A percentile compares a stretch with the other conserved stretches of the same genome.
These are phyloP conservation scores for Suillus occidentalis DNA, from an alignment of 768 basidiomycete genomes.

Conservation along the genomic window DNA sequence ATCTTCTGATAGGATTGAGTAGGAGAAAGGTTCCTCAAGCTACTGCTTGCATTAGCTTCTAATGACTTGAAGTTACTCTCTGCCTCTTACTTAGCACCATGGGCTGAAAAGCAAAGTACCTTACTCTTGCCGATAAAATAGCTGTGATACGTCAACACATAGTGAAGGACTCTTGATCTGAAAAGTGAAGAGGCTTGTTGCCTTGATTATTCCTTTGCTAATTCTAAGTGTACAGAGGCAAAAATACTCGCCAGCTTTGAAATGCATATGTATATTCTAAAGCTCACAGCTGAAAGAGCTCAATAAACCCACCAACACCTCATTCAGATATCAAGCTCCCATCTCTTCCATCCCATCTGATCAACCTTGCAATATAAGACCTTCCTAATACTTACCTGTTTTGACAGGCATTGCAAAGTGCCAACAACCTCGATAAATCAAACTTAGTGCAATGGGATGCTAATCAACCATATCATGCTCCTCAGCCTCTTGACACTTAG, in stretches of 20 bases:
- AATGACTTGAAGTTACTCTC: too few species aligned
- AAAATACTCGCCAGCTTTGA: not conserved
- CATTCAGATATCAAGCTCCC: not conserved
- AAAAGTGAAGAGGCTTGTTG: not conserved
- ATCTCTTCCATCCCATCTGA: not conserved
- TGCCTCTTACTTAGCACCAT: too few species aligned
- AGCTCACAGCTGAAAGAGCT: not conserved
- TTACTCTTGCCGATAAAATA: not conserved
- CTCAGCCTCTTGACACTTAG: not conserved
- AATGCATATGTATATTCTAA: not conserved
- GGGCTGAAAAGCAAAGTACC: not conserved
- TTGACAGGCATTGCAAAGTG: conserved; percentile 1
- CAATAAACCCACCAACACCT: not conserved
- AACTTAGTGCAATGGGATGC: not conserved
- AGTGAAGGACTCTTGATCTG: not conserved
- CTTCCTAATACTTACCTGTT: conserved; percentile 8
- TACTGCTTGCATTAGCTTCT: too few species aligned
- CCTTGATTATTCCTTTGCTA: not conserved
- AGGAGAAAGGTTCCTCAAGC: too few species aligned
- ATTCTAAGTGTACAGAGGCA: not conserved
- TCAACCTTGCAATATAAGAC: not conserved
- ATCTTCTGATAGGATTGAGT: too few species aligned
- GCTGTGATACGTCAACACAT: not conserved
- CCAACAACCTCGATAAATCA: conserved; percentile 5
- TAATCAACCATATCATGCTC: conserved; percentile 6